phyloP scores from a whole-genome alignment of 2,329 filamentous ascomycete species.

The Fusarium pseudonygamai region DNA sequence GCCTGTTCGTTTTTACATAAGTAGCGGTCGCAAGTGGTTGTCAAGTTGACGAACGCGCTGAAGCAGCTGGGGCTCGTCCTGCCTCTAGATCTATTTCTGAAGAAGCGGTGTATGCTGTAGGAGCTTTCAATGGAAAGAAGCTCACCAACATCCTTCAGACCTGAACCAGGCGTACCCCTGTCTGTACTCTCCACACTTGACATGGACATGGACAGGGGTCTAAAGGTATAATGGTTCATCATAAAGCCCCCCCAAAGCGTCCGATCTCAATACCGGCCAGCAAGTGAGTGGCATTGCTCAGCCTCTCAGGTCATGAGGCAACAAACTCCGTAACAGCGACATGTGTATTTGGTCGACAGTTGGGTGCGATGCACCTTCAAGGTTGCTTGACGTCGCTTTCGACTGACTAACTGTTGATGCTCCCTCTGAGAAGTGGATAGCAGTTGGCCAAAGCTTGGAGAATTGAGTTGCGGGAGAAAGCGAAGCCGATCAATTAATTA shows the following conservation, averaged over 20 bases:
- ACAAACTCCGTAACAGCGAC: not conserved
- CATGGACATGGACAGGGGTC: slow-evolving; percentile 7
- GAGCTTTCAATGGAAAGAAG: slow-evolving; percentile 7
- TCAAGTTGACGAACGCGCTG: not conserved
- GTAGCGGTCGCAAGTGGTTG: not conserved
- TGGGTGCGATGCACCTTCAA: not conserved
- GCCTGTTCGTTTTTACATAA: not conserved
- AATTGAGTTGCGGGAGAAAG: slow-evolving; percentile 24
- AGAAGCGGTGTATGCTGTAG: slow-evolving; percentile 33
- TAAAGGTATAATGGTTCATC: not conserved
- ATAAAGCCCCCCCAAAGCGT: not conserved
- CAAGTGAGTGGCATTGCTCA: not conserved
- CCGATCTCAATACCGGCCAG: not conserved
- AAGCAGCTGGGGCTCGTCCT: slow-evolving; percentile 5
- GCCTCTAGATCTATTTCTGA: slow-evolving; percentile 1
- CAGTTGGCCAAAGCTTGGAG: not conserved
- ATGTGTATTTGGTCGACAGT: not conserved
- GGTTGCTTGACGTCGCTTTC: not conserved
- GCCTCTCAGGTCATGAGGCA: slow-evolving; percentile 1
- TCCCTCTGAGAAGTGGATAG: slow-evolving; percentile 13
- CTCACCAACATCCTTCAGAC: slow-evolving; percentile 5
- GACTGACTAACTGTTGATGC: not conserved
- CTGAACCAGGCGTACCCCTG: slow-evolving; percentile 9
- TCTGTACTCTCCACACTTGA: slow-evolving; percentile 24
- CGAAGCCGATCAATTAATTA: slow-evolving; percentile 10